These are phyloP conservation scores for Pancytospora philotis DNA, from an alignment of 371 early-diverging fungal genomes.

Conservation along the genomic window DNA sequence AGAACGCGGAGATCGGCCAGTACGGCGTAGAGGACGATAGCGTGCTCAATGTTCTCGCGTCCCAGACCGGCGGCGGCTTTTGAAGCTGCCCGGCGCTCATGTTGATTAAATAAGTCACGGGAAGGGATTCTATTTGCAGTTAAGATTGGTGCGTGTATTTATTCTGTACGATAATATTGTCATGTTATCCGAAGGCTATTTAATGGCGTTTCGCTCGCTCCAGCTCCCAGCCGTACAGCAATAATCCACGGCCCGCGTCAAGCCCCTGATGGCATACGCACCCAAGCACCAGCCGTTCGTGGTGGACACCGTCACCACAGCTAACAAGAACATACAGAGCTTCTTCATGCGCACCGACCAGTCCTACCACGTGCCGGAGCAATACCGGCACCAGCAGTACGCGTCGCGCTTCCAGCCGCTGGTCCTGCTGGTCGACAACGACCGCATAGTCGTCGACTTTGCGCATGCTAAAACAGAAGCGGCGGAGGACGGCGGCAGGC, in stretches of 20 bases:
- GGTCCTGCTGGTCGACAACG: neutral
- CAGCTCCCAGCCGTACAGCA: too few relatives aligned
- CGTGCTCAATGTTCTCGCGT: conserved; percentile 43
- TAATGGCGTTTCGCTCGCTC: too few relatives aligned
- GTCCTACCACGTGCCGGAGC: conserved; percentile 44
- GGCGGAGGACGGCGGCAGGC: too few relatives aligned
- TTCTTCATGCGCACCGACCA: conserved; percentile 57
- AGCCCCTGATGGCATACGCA: conserved; percentile 18
- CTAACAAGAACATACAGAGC: conserved; percentile 59
- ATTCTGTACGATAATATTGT: too few relatives aligned
- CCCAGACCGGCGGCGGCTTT: conserved; percentile 54
- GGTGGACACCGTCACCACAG: conserved; percentile 45
- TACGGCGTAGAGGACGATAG: conserved; percentile 40
- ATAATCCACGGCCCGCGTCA: too few relatives aligned
- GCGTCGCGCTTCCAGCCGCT: conserved; percentile 1
- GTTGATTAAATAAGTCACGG: too few relatives aligned
- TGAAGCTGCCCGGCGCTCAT: too few relatives aligned
- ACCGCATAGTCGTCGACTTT: conserved; percentile 20
- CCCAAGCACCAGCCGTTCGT: conserved; percentile 13
- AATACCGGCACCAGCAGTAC: conserved; percentile 46
- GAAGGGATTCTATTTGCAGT: too few relatives aligned
- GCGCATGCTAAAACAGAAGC: too few relatives aligned
- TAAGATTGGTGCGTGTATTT: too few relatives aligned
- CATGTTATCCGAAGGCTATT: too few relatives aligned
- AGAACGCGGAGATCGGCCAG: conserved; percentile 26